Conservation (phyloP, 2,329 filamentous ascomycete species). For the Colletotrichum simmondsii region DNA sequence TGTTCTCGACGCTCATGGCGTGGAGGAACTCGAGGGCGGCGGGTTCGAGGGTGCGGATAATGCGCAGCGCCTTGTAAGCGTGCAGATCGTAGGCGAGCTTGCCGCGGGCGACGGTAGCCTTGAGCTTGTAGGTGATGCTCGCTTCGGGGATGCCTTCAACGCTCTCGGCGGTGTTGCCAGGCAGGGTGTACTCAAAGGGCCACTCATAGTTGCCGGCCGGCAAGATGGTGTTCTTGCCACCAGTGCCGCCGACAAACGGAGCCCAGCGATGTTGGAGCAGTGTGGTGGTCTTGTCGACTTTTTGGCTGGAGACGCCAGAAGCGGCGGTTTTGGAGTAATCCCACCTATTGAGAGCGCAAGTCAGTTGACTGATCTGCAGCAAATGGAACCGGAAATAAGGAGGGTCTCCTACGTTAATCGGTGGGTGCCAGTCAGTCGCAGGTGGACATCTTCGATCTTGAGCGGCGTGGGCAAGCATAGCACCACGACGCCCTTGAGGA, state of each 20-base stretch:
- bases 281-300: conserved; percentile 66
- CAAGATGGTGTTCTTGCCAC: conserved; percentile 69
- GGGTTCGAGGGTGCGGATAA: conserved; percentile 81
- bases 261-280: conserved; percentile 78
- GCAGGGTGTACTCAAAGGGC: conserved; percentile 80
- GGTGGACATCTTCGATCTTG: conserved; percentile 77
- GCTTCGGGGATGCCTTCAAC: conserved; percentile 89
- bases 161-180: conserved; percentile 82
- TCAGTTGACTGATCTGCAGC: conserved; percentile 19
- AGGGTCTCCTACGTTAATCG: conserved; percentile 70
- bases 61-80: conserved; percentile 80
- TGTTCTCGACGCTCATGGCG: conserved; percentile 95
- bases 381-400: conserved; percentile 13
- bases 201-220: conserved; percentile 85
- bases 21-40: conserved; percentile 83
- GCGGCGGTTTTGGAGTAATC: conserved; percentile 63
- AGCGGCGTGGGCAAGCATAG: conserved; percentile 77
- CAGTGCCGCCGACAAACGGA: conserved; percentile 69
- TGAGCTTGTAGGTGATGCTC: conserved; percentile 89
- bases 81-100: conserved; percentile 90
- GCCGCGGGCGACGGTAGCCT: conserved; percentile 87
- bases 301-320: conserved; percentile 68
- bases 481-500: conserved; percentile 79
- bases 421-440: conserved; percentile 77
- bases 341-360: conserved; percentile 52